Conservation (phyloP, 306 rosid genomes). For the Casuarina equisetifolia region DNA sequence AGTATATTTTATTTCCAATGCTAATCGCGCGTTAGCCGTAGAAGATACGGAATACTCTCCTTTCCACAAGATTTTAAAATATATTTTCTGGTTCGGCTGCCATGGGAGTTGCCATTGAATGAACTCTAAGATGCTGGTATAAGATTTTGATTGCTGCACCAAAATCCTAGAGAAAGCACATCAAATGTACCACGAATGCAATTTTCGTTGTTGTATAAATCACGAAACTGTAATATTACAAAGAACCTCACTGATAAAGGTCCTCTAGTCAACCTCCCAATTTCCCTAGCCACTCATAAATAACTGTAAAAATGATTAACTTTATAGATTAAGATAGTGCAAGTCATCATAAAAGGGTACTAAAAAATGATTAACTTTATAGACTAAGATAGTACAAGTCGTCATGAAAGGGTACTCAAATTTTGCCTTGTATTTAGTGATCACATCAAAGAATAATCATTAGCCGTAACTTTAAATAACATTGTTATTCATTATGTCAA, state of each 20-base stretch:
- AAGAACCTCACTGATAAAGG: constrained; percentile 26
- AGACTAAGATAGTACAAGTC: no score
- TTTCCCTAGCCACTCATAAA: constrained; percentile 59
- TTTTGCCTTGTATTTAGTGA: constrained; percentile 38
- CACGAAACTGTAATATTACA: constrained; percentile 45
- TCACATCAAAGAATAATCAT: constrained; percentile 59
- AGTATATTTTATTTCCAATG: no score
- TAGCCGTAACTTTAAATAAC: constrained; percentile 72
- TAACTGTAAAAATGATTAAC: constrained; percentile 76
- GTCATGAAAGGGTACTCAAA: not conserved
- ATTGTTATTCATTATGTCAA: constrained; percentile 68
- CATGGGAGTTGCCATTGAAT: not conserved
- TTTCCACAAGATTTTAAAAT: no score
- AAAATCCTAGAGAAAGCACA: not conserved
- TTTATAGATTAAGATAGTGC: constrained; percentile 30
- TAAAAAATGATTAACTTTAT: not conserved
- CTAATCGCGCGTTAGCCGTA: no score
- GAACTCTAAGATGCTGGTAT: not conserved
- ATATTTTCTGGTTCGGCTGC: no score
- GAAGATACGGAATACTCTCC: not conserved
- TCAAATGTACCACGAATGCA: constrained; percentile 24
- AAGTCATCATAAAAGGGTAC: constrained; percentile 24
- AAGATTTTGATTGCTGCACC: not conserved
- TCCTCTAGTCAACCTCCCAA: constrained; percentile 46
- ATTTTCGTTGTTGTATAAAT: constrained; percentile 48